phyloP scores from a whole-genome alignment of 1,139 yeast species.

The Candida dubliniensis region DNA sequence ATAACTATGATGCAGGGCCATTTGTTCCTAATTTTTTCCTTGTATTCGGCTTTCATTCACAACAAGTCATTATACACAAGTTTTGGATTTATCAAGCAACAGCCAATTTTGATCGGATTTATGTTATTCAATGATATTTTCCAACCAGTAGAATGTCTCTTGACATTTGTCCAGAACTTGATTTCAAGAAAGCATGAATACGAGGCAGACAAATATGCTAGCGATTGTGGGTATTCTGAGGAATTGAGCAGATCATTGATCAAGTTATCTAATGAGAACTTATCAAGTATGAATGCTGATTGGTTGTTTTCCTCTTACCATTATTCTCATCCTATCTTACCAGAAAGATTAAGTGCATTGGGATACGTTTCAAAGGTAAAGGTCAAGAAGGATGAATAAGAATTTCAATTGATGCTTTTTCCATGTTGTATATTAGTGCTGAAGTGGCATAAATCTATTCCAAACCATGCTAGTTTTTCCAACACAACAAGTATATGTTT shows the following conservation, averaged over 20 bases:
- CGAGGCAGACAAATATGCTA: conserved; percentile 89
- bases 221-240: conserved; percentile 64
- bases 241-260: conserved; percentile 74
- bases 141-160: conserved; percentile 70
- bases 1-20: conserved; percentile 64
- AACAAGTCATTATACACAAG: conserved; percentile 75
- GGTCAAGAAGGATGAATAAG: conserved; percentile 47
- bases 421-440: neutral
- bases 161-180: conserved; percentile 66
- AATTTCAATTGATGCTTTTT: neutral
- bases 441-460: neutral
- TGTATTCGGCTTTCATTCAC: conserved; percentile 76
- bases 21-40: conserved; percentile 60
- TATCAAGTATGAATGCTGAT: conserved; percentile 84
- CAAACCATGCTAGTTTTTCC: neutral
- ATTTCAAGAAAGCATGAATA: conserved; percentile 84
- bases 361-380: conserved; percentile 50
- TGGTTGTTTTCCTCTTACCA: conserved; percentile 86
- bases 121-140: conserved; percentile 70
- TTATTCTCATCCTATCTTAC: conserved; percentile 85
- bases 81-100: conserved; percentile 66
- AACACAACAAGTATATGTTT: no score
- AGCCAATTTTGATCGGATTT: conserved; percentile 82
- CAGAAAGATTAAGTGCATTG: conserved; percentile 82
- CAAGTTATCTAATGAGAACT: conserved; percentile 73